Evolutionary conservation across 345 rosid genomes (phyloP), one percentile per base, ranked within the genome.

Genomic region (Camelina neglecta): DNA sequence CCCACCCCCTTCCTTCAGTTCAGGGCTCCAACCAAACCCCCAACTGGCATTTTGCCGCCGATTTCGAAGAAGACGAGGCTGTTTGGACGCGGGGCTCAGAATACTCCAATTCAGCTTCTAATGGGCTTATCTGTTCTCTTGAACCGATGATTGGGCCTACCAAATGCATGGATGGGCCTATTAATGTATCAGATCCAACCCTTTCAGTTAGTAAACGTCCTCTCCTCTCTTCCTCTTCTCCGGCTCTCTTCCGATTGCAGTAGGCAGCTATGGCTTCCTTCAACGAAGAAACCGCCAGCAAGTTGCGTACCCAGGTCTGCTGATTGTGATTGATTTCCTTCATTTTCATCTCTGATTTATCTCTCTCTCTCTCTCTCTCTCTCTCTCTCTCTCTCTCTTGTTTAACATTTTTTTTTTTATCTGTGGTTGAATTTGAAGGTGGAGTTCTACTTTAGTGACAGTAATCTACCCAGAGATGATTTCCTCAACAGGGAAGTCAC

Each of bases 371-470:
- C 24, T 23, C 24, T 23, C 8, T 1, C 11, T 12, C 31, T 31
- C 16, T 15, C 10, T 3, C 59, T n/a, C n/a, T n/a, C n/a, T n/a
- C n/a, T n/a, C n/a, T n/a, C n/a, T n/a, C n/a, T n/a, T n/a, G 60
- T 23, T 41, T 8, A 3, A 3, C 16, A 53, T 15, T 15, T 26
- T 26, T 23, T 23, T 1, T 23, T 24, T 2, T 26, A 0, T 4
- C 4, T 26, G 0, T 26, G 31, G 31, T 26, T 26, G 5, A 26
- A 26, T n/a, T 26, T 47, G 6, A 58, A 76, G 84, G 84, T 80
- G 31, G 86, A 80, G 45, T 83, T 83, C 45, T 78, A 78, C 80
- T 83, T 83, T 77, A 83, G 80, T 53, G 83, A 83, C 38, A 80
- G 78, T 72, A 83, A 77, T 56, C 71, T 80, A 33, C 82, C 82